Evolutionary conservation across 352 stramenopile genomes (phyloP), one percentile per base, ranked within the genome.

Genomic region (Pythium guiyangense): DNA sequence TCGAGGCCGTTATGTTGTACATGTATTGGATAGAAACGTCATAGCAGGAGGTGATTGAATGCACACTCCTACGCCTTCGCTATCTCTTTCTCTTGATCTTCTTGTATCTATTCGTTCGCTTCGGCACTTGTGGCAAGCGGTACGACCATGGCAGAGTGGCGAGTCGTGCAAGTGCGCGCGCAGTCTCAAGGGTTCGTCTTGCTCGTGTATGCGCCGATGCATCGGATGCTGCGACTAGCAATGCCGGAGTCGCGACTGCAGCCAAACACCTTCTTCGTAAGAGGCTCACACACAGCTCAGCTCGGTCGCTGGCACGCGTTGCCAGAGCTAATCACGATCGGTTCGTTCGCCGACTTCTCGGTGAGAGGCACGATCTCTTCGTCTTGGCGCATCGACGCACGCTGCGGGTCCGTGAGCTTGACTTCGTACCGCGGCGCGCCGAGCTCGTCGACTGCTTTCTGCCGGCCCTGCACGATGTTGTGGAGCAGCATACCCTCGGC

Each of bases 401-500:
- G 78, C 65, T 94, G 85, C 31, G 83, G 81, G 60, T 94, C 83
- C 27, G 83, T 92, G 57, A 94, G 73, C 53, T 79, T 74, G 53
- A 94, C 81, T 51, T 91, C 74, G 53, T 84, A 94, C 46, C 69
- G 74, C 46, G 71, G 70, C 43, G 59, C 66, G 6, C 47, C 58
- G 25, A 52, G 63, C 14, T 61, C 49, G 0, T 57, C 70, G 17
- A 75, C 67, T 26, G 49, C 40, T 56, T 86, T 89, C 61, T 79
- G 70, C 20, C 74, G 69, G 20, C 77, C 85, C 55, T 94, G 85
- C 12, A 94, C 85, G 51, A 94, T 93, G 66, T 94, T 71, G 65
- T 92, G 77, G n/a, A 90, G 77, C 54, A 94, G 64, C 83, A 94
- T 93, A 44, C 63, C 53, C 64, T 94, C 85, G 60, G 81, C 83